These are phyloP conservation scores for Medicago ruthenica DNA, from an alignment of 306 rosid species.

Conservation along the genomic window DNA sequence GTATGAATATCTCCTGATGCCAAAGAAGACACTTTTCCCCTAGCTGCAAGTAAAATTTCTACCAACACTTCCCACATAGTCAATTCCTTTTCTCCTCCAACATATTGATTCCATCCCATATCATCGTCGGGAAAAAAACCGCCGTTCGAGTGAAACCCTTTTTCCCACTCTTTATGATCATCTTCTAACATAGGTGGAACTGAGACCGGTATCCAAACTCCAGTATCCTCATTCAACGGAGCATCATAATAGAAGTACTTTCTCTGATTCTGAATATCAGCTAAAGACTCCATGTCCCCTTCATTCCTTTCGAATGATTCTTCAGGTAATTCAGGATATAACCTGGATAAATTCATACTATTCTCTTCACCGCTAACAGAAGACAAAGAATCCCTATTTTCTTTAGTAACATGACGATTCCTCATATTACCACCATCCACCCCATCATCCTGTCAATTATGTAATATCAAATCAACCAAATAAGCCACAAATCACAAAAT, in stretches of 20 bases:
- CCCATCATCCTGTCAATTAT: constrained; percentile 49
- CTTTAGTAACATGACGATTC: constrained; percentile 26
- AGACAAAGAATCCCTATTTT: constrained; percentile 38
- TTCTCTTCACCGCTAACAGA: constrained; percentile 35
- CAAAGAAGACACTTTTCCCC: constrained; percentile 76
- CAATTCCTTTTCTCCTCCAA: constrained; percentile 82
- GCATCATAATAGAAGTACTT: constrained; percentile 79
- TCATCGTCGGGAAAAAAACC: constrained; percentile 90
- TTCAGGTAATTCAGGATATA: constrained; percentile 47
- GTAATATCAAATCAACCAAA: constrained; percentile 34
- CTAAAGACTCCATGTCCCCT: constrained; percentile 42
- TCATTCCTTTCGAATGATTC: constrained; percentile 42
- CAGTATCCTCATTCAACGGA: constrained; percentile 82
- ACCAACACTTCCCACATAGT: constrained; percentile 97
- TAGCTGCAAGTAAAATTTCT: constrained; percentile 86
- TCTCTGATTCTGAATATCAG: constrained; percentile 50
- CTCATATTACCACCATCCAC: constrained; percentile 35
- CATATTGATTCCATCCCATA: constrained; percentile 77
- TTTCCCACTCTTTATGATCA: constrained; percentile 74
- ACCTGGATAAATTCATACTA: constrained; percentile 38
- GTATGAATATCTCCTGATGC: constrained; percentile 67
- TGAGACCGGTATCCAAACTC: constrained; percentile 97
- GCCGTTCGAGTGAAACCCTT: constrained; percentile 72
- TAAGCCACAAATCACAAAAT: neutral
- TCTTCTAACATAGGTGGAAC: constrained; percentile 93